These are phyloP conservation scores for Aspergillus ellipticus DNA, from an alignment of 495 filamentous ascomycete species.

Conservation along the genomic window DNA sequence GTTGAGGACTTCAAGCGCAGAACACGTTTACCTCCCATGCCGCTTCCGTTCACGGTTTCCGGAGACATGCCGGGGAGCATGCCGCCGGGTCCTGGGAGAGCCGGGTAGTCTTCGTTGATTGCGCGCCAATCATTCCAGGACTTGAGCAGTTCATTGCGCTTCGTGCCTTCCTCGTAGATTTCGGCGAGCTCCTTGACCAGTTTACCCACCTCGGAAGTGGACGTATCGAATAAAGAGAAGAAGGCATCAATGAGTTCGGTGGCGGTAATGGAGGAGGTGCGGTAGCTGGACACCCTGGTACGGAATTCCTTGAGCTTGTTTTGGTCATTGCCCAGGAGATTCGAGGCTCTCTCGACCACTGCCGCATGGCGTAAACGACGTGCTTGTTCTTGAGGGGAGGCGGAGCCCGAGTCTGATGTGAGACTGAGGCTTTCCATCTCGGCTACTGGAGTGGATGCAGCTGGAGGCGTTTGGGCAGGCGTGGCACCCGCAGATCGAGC, in stretches of 20 bases:
- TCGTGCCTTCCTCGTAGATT: slow-evolving; percentile 78
- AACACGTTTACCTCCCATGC: slow-evolving; percentile 51
- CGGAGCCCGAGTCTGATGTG: slow-evolving; percentile 25
- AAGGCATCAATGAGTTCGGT: slow-evolving; percentile 77
- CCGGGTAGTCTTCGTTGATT: slow-evolving; percentile 94
- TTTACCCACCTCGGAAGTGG: slow-evolving; percentile 75
- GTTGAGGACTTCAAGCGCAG: slow-evolving; percentile 74
- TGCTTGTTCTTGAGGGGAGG: slow-evolving; percentile 73
- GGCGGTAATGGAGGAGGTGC: slow-evolving; percentile 60
- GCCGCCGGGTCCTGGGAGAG: slow-evolving; percentile 69
- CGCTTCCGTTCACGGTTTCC: slow-evolving; percentile 33
- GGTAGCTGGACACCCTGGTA: slow-evolving; percentile 68
- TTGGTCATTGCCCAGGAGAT: slow-evolving; percentile 69
- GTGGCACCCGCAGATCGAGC: slow-evolving; percentile 36
- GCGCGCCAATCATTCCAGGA: slow-evolving; percentile 94
- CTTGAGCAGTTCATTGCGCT: slow-evolving; percentile 66
- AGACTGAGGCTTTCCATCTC: slow-evolving; percentile 40
- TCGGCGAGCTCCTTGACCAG: slow-evolving; percentile 90
- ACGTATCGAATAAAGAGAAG: slow-evolving; percentile 77
- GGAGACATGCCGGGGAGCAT: slow-evolving; percentile 48
- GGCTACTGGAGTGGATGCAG: slow-evolving; percentile 36
- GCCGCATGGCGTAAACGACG: slow-evolving; percentile 66
- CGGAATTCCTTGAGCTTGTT: slow-evolving; percentile 75
- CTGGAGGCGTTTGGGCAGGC: slow-evolving; percentile 38
- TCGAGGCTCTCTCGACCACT: slow-evolving; percentile 79